Conservation (phyloP, 148 eudicot species). For the Mesembryanthemum crystallinum region DNA sequence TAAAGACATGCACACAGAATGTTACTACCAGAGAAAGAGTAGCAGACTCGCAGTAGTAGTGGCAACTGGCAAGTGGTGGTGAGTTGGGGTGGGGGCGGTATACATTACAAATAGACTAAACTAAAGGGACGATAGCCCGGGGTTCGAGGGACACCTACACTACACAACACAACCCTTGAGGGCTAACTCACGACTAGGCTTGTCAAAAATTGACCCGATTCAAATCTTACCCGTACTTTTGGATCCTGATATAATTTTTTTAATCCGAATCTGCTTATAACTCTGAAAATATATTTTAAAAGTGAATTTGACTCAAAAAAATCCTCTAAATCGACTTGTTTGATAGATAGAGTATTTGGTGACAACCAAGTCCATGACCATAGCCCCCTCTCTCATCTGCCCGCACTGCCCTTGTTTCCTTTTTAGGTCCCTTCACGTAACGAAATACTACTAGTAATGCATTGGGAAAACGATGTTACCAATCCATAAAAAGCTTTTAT, state of each 20-base stretch:
- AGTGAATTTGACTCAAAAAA: too few species aligned
- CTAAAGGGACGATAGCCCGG: slow-evolving; percentile 13
- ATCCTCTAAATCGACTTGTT: too few species aligned
- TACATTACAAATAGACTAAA: not conserved
- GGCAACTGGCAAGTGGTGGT: slow-evolving; percentile 1
- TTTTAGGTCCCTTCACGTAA: not conserved
- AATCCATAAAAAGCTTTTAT: too few species aligned
- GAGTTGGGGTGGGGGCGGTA: slow-evolving; percentile 4
- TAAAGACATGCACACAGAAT: slow-evolving; percentile 33
- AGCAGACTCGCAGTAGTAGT: not conserved
- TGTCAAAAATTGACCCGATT: too few species aligned
- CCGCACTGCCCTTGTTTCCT: not conserved
- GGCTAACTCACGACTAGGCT: slow-evolving; percentile 1
- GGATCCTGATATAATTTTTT: too few species aligned
- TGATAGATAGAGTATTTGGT: too few species aligned
- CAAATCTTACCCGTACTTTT: too few species aligned
- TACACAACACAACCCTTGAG: slow-evolving; percentile 16
- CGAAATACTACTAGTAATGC: too few species aligned
- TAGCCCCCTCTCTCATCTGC: slow-evolving; percentile 10
- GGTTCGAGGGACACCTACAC: slow-evolving; percentile 17
- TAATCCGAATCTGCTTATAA: too few species aligned
- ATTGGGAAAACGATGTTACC: slow-evolving; percentile 10
- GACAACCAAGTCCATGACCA: too few species aligned
- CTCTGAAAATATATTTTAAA: too few species aligned
- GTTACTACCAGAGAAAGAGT: slow-evolving; percentile 5